Base-by-base conservation (phyloP, 2,329 filamentous ascomycete genomes). In the Talaromyces verruculosus region DNA sequence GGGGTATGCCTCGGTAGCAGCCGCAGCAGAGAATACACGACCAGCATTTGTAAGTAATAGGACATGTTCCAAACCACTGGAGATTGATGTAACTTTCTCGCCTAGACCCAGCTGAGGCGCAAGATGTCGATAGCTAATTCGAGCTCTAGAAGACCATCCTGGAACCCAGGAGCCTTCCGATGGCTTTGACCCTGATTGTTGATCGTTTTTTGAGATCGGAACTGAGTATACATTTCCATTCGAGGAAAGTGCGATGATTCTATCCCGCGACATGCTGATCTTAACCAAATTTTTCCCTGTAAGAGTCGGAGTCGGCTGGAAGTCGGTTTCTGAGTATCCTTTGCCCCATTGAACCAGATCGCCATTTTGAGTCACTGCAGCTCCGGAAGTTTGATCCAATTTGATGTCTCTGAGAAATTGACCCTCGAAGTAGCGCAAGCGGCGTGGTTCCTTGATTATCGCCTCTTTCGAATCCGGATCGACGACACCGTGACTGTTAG, bases 281-380 rank as follows among this genome's bases (percentile, higher is more conserved):
- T 91, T 91, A 66, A 85, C 80, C 60, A 98, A 82, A 72, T 97
- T 86, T 76, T 96, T 96, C 64, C 93, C 94, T 67, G 81, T 88
- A 63, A 99, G 79, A 0, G 94, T 97, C 59, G 84, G 81, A 0
- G 84, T 84, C 0, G 94, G 95, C 35, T 83, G 80, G 10, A 82
- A 85, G 35, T 87, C 82, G 4, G 87, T 83, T 64, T 85, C 83
- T 6, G 89, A 90, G 75, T 90, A 97, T 3, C 84, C 91, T 3
- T 84, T 84, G 1, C 95, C 95, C 95, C 95, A 99, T 80, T 98
- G 93, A 13, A 97, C 83, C 53, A 99, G 78, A 75, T 98, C 91
- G 3, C 95, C 95, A 68, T 89, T 88, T 75, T 97, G 93, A 4
- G 89, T 90, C 47, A 98, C 89, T 10, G 95, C 95, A 3, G 89